phyloP scores from a whole-genome alignment of 768 basidiomycete species.

The Russula sp. region DNA sequence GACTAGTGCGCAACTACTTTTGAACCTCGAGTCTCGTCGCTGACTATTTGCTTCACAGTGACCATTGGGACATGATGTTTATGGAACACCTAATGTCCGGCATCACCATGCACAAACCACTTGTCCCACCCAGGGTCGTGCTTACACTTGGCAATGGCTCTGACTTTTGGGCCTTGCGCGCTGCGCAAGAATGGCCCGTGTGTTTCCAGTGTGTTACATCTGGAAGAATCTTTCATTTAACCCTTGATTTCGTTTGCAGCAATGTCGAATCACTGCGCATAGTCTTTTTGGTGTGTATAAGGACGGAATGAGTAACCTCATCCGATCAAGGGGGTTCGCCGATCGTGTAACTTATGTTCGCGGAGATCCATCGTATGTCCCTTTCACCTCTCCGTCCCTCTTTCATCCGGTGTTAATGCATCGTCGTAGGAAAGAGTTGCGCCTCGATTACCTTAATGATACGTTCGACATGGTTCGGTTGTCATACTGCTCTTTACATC shows the following conservation, averaged over 20 bases:
- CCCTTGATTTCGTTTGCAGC: conserved; percentile 2
- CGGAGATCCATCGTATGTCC: conserved; percentile 23
- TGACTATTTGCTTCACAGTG: conserved; percentile 40
- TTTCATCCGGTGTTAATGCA: background rate
- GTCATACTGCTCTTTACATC: conserved; percentile 25
- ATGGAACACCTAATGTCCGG: conserved; percentile 47
- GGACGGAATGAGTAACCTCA: conserved; percentile 4
- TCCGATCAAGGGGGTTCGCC: conserved; percentile 5
- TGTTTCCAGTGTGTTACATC: conserved; percentile 26
- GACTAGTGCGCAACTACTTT: conserved; percentile 16
- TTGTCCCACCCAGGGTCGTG: conserved; percentile 48
- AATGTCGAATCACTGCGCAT: conserved; percentile 19
- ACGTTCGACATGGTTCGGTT: conserved; percentile 30
- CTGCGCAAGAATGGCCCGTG: conserved; percentile 65
- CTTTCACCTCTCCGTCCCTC: background rate
- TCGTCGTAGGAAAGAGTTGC: conserved; percentile 1
- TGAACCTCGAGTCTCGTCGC: background rate
- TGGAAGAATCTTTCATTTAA: background rate
- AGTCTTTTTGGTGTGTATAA: conserved; percentile 17
- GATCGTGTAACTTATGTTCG: conserved; percentile 19
- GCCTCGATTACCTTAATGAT: conserved; percentile 10
- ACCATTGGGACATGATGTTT: conserved; percentile 72
- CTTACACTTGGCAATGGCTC: conserved; percentile 72
- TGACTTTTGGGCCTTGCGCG: conserved; percentile 69
- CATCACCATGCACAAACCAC: conserved; percentile 55